Base-by-base conservation (phyloP, 1,284 basidiomycete genomes). In the Sparassis latifolia region DNA sequence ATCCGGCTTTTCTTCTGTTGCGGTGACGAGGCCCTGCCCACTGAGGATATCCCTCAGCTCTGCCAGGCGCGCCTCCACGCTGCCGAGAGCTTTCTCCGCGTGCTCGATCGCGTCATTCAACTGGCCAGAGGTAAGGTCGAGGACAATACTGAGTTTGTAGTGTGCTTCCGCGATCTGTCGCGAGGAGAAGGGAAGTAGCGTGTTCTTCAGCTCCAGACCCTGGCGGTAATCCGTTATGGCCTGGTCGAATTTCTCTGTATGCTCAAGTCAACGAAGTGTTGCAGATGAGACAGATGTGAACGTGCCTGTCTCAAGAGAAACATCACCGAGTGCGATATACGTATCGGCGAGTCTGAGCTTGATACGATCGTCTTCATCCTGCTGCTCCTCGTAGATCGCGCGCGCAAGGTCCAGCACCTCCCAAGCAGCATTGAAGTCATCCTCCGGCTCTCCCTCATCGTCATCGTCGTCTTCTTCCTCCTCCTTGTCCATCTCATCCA, bases 361-460 rank as follows among this genome's bases (percentile, higher is more conserved):
- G 32, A 78, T 66, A 50, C 77, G 75, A 31, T 87, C 83, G 48
- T 80, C 76, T 27, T 67, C 76, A 9, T 75, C 74, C 53, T 72
- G 74, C 55, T 79, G 76, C 65, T 85, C 88, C 57, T 84, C 80
- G 63, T 89, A 95, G 52, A 93, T 84, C 4, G 84, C 81, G 42
- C 91, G 77, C 20, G 92, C 92, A 49, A 94, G 82, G 59, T 96
- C 92, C 27, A 95, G 75, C 2, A 92, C 86, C 63, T 95, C 92
- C 92, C 92, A 96, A 10, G 92, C 91, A 32, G 92, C 92, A 58
- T 93, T 94, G 66, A 93, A 95, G 64, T 96, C 92, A 59, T 96
- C 92, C 62, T 95, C 92, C 0, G 88, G 90, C 60, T 88, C 86
- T 2, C 62, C 84, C 9, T 84, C 82, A 0, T 79, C 83, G 2